Evolutionary conservation across 2,329 filamentous ascomycete species (phyloP).

Genomic region (Tricladium varicosporioides): DNA sequence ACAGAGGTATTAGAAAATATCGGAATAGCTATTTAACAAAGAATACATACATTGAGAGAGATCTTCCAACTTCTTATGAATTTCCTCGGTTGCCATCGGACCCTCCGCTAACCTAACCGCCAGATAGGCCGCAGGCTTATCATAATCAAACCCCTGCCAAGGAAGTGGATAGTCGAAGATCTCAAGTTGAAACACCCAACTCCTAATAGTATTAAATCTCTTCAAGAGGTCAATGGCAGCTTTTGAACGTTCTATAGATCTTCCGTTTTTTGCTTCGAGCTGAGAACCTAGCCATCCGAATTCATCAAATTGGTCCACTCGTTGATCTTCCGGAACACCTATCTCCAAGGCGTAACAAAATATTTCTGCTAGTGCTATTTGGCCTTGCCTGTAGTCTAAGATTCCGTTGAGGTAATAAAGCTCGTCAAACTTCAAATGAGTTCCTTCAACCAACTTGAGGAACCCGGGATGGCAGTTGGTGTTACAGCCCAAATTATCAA

Average conservation of each 20-base stretch:
- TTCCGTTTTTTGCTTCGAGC: constrained; percentile 6
- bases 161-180: constrained; percentile 12
- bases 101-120: constrained; percentile 13
- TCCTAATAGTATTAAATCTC: constrained; percentile 8
- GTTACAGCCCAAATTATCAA: constrained; percentile 13
- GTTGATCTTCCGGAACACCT: constrained; percentile 12
- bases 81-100: constrained; percentile 6
- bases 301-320: constrained; percentile 13
- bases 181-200: constrained; percentile 8
- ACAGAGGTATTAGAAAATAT: constrained; percentile 13
- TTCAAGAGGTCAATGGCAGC: constrained; percentile 11
- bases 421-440: constrained; percentile 9
- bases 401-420: constrained; percentile 14
- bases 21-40: constrained; percentile 9
- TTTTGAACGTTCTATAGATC: constrained; percentile 9
- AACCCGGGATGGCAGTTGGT: constrained; percentile 13
- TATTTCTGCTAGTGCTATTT: constrained; percentile 13
- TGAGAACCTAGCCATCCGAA: constrained; percentile 7
- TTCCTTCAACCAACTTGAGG: constrained; percentile 10
- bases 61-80: constrained; percentile 14
- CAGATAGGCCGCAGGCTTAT: constrained; percentile 10
- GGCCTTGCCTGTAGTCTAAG: constrained; percentile 13
- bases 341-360: constrained; percentile 11
- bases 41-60: constrained; percentile 13
- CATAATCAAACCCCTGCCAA: constrained; percentile 9